These are phyloP conservation scores for Phytophthora sansomeana DNA, from an alignment of 352 stramenopile species.

Conservation along the genomic window DNA sequence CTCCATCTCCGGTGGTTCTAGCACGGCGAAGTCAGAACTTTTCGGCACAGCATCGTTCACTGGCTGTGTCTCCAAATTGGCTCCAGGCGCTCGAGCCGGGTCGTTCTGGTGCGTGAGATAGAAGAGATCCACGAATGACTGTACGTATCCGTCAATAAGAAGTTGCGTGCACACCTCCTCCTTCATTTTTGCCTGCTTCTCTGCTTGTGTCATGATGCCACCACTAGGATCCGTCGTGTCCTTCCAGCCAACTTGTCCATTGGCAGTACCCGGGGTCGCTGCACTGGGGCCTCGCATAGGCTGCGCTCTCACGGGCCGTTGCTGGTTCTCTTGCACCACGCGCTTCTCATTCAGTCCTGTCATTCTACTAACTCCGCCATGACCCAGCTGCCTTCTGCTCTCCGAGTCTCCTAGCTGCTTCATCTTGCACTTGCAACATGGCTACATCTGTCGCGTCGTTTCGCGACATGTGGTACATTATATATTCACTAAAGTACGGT, in stretches of 20 bases:
- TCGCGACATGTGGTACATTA: constrained; percentile 16
- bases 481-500: not conserved
- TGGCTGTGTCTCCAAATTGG: constrained; percentile 4
- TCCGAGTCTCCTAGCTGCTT: constrained; percentile 24
- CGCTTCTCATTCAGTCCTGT: constrained; percentile 21
- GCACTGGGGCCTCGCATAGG: constrained; percentile 62
- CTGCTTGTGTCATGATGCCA: constrained; percentile 29
- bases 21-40: constrained; percentile 3
- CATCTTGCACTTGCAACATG: constrained; percentile 27
- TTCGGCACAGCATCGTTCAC: constrained; percentile 1
- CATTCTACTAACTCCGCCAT: constrained; percentile 5
- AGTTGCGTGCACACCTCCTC: constrained; percentile 89
- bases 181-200: constrained; percentile 70
- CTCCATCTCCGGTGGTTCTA: constrained; percentile 73
- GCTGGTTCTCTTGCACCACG: constrained; percentile 49
- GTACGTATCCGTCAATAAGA: constrained; percentile 90
- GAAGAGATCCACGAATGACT: constrained; percentile 95
- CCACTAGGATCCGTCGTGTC: constrained; percentile 4
- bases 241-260: constrained; percentile 23
- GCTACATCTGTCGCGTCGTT: constrained; percentile 36
- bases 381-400: constrained; percentile 14
- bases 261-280: not conserved
- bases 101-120: constrained; percentile 92
- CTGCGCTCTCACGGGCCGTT: constrained; percentile 64
- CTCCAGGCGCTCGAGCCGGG: constrained; percentile 14